Conservation (phyloP, 345 rosid genomes). For the Moricandia moricandioides region DNA sequence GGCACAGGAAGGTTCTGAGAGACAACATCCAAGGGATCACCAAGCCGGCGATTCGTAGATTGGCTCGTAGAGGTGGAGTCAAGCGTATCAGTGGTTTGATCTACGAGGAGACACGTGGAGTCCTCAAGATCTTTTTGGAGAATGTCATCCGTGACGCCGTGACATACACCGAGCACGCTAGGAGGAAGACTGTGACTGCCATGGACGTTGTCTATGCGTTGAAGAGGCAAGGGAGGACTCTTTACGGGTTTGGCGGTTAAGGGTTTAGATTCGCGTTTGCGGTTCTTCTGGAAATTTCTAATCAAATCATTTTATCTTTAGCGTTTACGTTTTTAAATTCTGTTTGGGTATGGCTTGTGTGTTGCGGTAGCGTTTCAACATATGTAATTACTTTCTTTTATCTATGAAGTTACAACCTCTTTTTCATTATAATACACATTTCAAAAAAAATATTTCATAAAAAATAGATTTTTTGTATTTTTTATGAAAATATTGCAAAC, state of each 20-base stretch:
- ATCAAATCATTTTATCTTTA: background rate
- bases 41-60: conserved; percentile 42
- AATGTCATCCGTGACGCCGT: conserved; percentile 40
- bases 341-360: background rate
- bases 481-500: too few relatives aligned
- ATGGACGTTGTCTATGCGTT: conserved; percentile 49
- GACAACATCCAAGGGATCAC: conserved; percentile 44
- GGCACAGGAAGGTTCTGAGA: conserved; percentile 43
- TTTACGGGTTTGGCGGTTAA: conserved; percentile 38
- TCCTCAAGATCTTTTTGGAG: conserved; percentile 41
- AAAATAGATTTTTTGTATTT: too few relatives aligned
- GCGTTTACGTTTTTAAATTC: background rate
- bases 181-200: conserved; percentile 48
- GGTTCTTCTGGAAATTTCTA: background rate
- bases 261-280: background rate
- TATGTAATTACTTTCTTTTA: background rate
- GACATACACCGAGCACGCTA: conserved; percentile 42
- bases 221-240: conserved; percentile 49
- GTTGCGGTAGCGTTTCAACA: background rate
- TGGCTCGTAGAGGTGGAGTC: conserved; percentile 53
- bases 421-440: too few relatives aligned
- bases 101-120: conserved; percentile 44
- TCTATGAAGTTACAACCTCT: too few relatives aligned
- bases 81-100: conserved; percentile 56
- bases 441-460: too few relatives aligned